Conservation (phyloP, 345 rosid species). For the Hibiscus trionum region DNA sequence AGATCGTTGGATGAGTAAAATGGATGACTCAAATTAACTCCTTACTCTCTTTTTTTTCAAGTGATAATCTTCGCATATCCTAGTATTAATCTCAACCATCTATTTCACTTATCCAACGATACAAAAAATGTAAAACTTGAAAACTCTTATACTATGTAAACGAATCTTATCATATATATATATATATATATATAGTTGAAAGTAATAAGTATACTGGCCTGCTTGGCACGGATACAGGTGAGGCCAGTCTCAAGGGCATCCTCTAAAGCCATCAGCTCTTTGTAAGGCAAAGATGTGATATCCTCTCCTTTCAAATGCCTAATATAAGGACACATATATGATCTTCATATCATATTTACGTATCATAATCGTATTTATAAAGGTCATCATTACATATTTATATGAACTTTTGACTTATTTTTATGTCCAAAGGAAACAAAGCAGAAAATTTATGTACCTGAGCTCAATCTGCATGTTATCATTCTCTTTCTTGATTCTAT, state of each 20-base stretch:
- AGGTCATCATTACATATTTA: background rate
- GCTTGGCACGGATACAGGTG: background rate
- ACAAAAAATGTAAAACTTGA: no score
- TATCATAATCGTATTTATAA: background rate
- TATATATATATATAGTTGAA: background rate
- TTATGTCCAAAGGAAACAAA: background rate
- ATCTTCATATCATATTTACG: background rate
- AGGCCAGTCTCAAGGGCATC: conserved; percentile 26
- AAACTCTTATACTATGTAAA: no score
- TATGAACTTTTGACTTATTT: background rate
- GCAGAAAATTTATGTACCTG: background rate
- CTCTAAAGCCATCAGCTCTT: conserved; percentile 34
- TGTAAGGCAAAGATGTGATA: conserved; percentile 34
- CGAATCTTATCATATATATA: no score
- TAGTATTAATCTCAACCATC: no score
- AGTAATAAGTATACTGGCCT: background rate
- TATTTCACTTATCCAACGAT: no score
- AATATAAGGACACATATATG: background rate
- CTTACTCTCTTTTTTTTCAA: no score
- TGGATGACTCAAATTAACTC: no score
- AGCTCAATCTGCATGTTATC: conserved; percentile 3
- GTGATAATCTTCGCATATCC: no score
- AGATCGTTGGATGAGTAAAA: no score
- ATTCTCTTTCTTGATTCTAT: conserved; percentile 4
- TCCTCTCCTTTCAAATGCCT: conserved; percentile 52